Conservation (phyloP, 2,329 filamentous ascomycete genomes). For the Drechslerella stenobrocha region DNA sequence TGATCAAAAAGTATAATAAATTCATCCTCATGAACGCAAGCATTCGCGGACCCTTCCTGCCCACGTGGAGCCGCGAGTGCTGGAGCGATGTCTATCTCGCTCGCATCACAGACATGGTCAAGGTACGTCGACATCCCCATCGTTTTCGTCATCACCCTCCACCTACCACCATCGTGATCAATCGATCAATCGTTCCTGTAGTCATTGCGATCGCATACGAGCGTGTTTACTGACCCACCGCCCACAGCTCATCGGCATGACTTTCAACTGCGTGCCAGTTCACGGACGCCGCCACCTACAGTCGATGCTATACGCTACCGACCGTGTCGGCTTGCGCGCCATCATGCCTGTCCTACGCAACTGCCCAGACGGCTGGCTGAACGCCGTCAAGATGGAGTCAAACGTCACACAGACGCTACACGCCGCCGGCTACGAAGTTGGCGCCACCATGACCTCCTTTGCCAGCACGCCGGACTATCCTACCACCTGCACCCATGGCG, state of each 20-base stretch:
- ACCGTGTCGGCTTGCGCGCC: conserved; percentile 55
- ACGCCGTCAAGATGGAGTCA: conserved; percentile 26
- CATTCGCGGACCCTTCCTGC: conserved; percentile 56
- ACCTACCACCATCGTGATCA: too few species aligned
- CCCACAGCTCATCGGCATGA: conserved; percentile 56
- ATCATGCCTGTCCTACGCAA: conserved; percentile 53
- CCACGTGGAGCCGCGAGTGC: conserved; percentile 55
- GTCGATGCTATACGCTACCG: conserved; percentile 57
- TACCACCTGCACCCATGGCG: conserved; percentile 13
- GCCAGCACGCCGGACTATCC: conserved; percentile 17
- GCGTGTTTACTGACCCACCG: conserved; percentile 1
- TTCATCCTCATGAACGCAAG: conserved; percentile 56
- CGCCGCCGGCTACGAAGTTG: conserved; percentile 14
- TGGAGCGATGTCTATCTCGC: conserved; percentile 56
- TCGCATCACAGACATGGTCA: conserved; percentile 54
- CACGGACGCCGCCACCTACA: conserved; percentile 54
- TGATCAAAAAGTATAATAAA: conserved; percentile 55
- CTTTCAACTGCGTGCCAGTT: conserved; percentile 55
- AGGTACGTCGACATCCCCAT: conserved; percentile 50
- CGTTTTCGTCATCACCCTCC: too few species aligned
- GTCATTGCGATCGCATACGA: too few species aligned
- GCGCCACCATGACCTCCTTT: conserved; percentile 28
- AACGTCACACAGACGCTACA: conserved; percentile 21
- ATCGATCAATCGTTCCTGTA: too few species aligned
- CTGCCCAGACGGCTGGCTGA: conserved; percentile 10